Percentiles rank a stretch among this genome's conserved stretches.
phyloP scores from a whole-genome alignment of 1,284 basidiomycete genomes.

The Papiliotrema nemorosa region DNA sequence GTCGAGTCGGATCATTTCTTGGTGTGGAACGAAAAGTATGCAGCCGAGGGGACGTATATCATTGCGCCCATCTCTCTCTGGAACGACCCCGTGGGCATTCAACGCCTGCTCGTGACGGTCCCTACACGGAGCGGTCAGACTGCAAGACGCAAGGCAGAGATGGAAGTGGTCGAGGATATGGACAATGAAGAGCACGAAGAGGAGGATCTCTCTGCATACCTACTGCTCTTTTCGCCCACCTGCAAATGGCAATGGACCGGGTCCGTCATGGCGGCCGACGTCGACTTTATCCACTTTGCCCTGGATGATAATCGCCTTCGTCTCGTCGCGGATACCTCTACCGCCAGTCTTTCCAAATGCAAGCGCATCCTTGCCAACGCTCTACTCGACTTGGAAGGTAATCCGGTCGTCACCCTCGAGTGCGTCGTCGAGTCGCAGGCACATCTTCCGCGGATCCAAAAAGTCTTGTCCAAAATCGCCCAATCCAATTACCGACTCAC shows the following conservation, averaged over 20 bases:
- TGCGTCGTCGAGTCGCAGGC: conserved; percentile 83
- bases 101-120: conserved; percentile 62
- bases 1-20: conserved; percentile 89
- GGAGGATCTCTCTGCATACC: conserved; percentile 57
- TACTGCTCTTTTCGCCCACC: conserved; percentile 82
- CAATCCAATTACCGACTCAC: conserved; percentile 85
- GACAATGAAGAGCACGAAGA: conserved; percentile 52
- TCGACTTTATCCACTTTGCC: conserved; percentile 70
- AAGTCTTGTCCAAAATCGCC: conserved; percentile 84
- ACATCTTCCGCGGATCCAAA: conserved; percentile 83
- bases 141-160: conserved; percentile 24
- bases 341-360: conserved; percentile 67
- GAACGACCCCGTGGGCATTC: conserved; percentile 76
- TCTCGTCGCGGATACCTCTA: conserved; percentile 82
- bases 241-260: conserved; percentile 93
- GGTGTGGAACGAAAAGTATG: conserved; percentile 84
- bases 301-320: conserved; percentile 78
- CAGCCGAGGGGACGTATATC: conserved; percentile 91
- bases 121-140: conserved; percentile 1
- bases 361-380: conserved; percentile 73
- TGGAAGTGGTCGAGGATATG: conserved; percentile 51
- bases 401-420: conserved; percentile 38
- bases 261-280: conserved; percentile 62
- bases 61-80: conserved; percentile 80
- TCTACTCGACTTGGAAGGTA: conserved; percentile 53